Percentiles rank a stretch among this genome's conserved stretches.
Conservation (phyloP, 352 stramenopile genomes). For the Thraustochytrium striatum region DNA sequence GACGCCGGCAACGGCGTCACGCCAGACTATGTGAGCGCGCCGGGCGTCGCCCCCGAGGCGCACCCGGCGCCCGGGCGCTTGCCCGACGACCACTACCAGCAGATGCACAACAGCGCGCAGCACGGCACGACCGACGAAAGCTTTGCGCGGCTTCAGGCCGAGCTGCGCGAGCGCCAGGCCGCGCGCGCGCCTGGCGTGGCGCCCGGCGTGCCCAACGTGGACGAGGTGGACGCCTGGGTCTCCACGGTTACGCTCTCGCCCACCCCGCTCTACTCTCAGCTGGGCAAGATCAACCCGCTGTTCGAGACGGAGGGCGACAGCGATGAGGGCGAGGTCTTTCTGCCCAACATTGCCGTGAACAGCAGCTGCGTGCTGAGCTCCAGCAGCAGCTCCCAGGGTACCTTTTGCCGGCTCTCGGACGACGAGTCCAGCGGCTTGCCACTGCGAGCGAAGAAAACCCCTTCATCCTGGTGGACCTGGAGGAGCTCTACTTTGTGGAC, state of each 20-base stretch:
- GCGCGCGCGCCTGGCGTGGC: too few species aligned
- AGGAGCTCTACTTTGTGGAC: constrained; percentile 28
- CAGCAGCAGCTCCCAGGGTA: background rate
- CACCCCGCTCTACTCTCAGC: constrained; percentile 6
- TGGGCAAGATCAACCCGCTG: background rate
- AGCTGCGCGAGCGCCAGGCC: too few species aligned
- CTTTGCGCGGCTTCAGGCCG: too few species aligned
- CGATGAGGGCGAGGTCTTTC: constrained; percentile 7
- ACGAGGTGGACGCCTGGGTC: too few species aligned
- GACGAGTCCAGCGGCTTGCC: constrained; percentile 1
- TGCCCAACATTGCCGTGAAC: constrained; percentile 34
- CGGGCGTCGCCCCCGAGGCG: too few species aligned
- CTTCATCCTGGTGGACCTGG: constrained; percentile 39
- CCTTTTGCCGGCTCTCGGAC: constrained; percentile 38
- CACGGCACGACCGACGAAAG: too few species aligned
- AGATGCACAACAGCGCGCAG: too few species aligned
- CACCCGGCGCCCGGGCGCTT: too few species aligned
- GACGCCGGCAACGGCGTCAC: too few species aligned
- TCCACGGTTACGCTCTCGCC: constrained; percentile 21
- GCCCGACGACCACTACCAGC: too few species aligned
- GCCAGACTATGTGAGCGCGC: too few species aligned
- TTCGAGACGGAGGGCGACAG: constrained; percentile 18
- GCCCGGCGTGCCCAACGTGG: too few species aligned
- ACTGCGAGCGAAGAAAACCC: constrained; percentile 22
- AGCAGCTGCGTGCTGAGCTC: constrained; percentile 14